phyloP scores from a whole-genome alignment of 106 monocot species.

The Triglochin maritima region DNA sequence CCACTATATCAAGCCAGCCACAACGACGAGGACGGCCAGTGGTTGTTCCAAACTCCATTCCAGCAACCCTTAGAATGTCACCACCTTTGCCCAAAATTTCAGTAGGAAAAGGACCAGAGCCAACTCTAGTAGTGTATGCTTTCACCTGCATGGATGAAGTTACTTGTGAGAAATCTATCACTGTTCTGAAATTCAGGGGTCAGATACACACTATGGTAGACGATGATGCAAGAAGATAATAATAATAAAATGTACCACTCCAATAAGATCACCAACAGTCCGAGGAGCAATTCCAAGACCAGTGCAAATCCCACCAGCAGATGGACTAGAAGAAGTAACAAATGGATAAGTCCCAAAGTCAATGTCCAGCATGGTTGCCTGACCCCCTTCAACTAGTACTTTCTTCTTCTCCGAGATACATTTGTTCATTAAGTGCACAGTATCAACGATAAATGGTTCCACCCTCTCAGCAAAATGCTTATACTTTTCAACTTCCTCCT shows the following conservation, averaged over 20 bases:
- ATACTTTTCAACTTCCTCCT: conserved; percentile 72
- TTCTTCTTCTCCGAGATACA: conserved; percentile 61
- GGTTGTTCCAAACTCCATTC: conserved; percentile 96
- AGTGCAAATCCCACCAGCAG: conserved; percentile 93
- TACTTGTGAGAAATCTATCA: background rate
- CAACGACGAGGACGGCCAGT: conserved; percentile 92
- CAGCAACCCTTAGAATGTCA: conserved; percentile 59
- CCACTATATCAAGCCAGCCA: conserved; percentile 96
- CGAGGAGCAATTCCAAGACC: conserved; percentile 91
- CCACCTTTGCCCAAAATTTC: conserved; percentile 71
- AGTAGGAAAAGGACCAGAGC: conserved; percentile 87
- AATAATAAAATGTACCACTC: conserved; percentile 49
- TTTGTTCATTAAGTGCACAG: conserved; percentile 68
- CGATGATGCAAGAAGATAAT: background rate
- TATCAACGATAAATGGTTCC: conserved; percentile 76
- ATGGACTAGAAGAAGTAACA: conserved; percentile 95
- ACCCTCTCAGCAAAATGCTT: conserved; percentile 59
- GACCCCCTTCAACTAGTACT: conserved; percentile 94
- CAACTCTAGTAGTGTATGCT: conserved; percentile 91
- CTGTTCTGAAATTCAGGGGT: too few species aligned
- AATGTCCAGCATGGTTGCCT: conserved; percentile 94
- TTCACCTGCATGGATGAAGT: conserved; percentile 52
- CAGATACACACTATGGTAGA: background rate
- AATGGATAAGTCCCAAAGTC: conserved; percentile 98
- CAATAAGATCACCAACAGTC: conserved; percentile 70